Percentiles rank a stretch among this genome's conserved stretches.
These are phyloP conservation scores for Aspergillus calidoustus DNA, from an alignment of 2,329 filamentous ascomycete genomes.

Conservation along the genomic window DNA sequence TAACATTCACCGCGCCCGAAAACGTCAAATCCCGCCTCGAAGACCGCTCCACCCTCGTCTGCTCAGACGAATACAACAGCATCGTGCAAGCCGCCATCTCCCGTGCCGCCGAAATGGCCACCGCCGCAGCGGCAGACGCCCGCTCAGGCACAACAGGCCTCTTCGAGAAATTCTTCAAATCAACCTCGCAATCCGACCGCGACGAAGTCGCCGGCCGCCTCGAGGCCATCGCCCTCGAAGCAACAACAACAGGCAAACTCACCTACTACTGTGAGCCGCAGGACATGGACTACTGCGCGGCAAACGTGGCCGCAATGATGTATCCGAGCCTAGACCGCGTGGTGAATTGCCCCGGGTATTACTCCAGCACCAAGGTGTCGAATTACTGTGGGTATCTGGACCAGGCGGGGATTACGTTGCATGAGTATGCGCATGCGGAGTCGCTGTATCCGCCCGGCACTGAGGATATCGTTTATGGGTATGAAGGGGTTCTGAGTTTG, in stretches of 20 bases:
- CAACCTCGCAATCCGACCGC: slow-evolving; percentile 8
- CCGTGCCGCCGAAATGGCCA: slow-evolving; percentile 23
- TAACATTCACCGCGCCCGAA: slow-evolving; percentile 16
- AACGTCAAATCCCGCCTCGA: neutral
- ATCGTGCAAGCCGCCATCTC: slow-evolving; percentile 15
- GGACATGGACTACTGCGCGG: slow-evolving; percentile 20
- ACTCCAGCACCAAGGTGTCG: slow-evolving; percentile 10
- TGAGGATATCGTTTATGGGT: slow-evolving; percentile 23
- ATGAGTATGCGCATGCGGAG: slow-evolving; percentile 24
- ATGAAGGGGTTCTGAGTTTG: slow-evolving; percentile 14
- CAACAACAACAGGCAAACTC: slow-evolving; percentile 18
- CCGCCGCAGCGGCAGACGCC: slow-evolving; percentile 18
- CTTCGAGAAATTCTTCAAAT: slow-evolving; percentile 25
- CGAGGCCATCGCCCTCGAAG: slow-evolving; percentile 23
- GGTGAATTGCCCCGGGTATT: slow-evolving; percentile 25
- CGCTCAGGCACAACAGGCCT: slow-evolving; percentile 11
- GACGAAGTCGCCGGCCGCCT: slow-evolving; percentile 20
- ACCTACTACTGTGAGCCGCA: slow-evolving; percentile 24
- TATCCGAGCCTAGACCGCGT: slow-evolving; percentile 21
- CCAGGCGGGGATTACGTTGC: slow-evolving; percentile 19
- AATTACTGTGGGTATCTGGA: slow-evolving; percentile 17
- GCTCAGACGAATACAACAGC: slow-evolving; percentile 19
- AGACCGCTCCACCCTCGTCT: slow-evolving; percentile 19
- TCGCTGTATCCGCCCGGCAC: slow-evolving; percentile 21
- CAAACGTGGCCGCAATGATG: slow-evolving; percentile 23